Evolutionary conservation across 495 filamentous ascomycete genomes (phyloP), one percentile per base, ranked within the genome.

Genomic region (Aspergillus ostianus): DNA sequence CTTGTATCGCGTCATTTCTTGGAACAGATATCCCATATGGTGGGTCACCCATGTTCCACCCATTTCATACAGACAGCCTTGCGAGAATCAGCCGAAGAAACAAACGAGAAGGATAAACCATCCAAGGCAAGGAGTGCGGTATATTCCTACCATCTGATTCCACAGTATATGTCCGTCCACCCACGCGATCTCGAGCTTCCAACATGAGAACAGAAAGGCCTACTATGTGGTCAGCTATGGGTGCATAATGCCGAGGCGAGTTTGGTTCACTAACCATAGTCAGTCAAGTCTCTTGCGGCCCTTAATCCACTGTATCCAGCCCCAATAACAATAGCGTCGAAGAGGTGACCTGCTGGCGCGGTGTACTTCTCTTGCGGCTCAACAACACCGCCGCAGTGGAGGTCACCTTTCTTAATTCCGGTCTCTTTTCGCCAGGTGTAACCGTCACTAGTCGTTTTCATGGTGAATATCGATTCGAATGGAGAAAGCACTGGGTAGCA

Each of bases 41-140:
- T 69, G 62, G 8, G 51, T 51, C 10, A 69, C 59, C 64, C 67
- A 69, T 9, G 67, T 69, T 19, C 67, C 67, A 12, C 67, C 67
- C 62, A 69, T 64, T 19, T 69, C 67, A 29, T 59, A 62, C 6
- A 56, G 57, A 47, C 57, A 58, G 0, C 64, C 55, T 54, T 51
- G 12, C 6, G 27, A 53, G 13, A 29, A 17, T 53, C 23, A 48
- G 27, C 13, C 6, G n/a, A n/a, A n/a, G n/a, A n/a, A n/a, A n/a
- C n/a, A n/a, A n/a, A n/a, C n/a, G n/a, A n/a, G n/a, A n/a, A n/a
- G n/a, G n/a, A n/a, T n/a, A n/a, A n/a, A n/a, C n/a, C n/a, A n/a
- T n/a, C n/a, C n/a, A n/a, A n/a, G n/a, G n/a, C n/a, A n/a, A n/a
- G 3, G 2, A 0, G 13, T 48, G 30, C 9, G 1, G 10, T 48